Base-by-base conservation (phyloP, 2,329 filamentous ascomycete species). In the Talaromyces piceae region DNA sequence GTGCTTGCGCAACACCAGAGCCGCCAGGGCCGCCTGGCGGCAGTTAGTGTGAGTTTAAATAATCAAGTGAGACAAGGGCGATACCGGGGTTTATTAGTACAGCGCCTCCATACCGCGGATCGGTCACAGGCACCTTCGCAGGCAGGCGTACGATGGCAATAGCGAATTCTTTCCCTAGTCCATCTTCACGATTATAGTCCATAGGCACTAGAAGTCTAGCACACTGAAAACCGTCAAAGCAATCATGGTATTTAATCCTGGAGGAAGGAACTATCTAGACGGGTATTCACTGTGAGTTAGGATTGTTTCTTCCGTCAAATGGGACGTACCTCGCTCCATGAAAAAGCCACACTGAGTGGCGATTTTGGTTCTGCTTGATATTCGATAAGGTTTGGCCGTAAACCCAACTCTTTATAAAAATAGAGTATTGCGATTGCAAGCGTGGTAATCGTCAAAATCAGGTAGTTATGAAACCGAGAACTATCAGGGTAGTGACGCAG, bases 191-290 rank as follows among this genome's bases (percentile, higher is more conserved):
- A 27, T 72, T 66, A 61, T 72, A 76, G 57, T 73, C 73, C 60
- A 79, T 69, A 0, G 76, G 77, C 0, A 78, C 67, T 43, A 72
- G 63, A 3, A 80, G 61, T 5, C 72, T 66, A n/a, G 76, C 73
- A 54, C 77, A 79, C 56, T 75, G 66, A 49, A 73, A 73, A 4
- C 64, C 68, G 51, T 67, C 66, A 51, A 71, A 76, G 60, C 76
- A 78, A 31, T 66, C 59, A 53, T 63, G 58, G 45, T 70, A 72
- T n/a, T 64, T 49, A 6, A 72, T 58, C 4, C 56, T 55, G 5
- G 54, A 30, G 0, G 66, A 68, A 1, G 68, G 60, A 2, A 46
- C 51, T 16, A 66, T 60, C 52, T 67, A 51, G 46, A 23, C 8
- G 3, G 20, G 11, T 1, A 25, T 3, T 51, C 25, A 2, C 18